Percentiles rank a stretch among this genome's conserved stretches.
phyloP scores from a whole-genome alignment of 768 basidiomycete species.

The Russula dissimulans region DNA sequence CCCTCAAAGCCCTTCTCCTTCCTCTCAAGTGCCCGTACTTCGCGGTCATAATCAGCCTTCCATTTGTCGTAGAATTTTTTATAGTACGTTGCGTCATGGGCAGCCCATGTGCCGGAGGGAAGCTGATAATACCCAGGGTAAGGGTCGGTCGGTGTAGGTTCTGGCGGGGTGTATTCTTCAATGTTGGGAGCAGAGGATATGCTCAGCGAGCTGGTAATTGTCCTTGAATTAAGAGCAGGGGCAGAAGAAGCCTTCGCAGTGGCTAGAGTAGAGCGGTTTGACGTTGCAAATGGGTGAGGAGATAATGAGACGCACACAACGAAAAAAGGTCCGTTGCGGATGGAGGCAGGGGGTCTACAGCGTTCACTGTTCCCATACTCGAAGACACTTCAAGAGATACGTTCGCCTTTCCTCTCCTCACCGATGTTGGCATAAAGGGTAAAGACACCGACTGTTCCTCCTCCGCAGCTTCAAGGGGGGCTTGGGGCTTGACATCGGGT shows the following conservation, averaged over 20 bases:
- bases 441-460: conserved; percentile 26
- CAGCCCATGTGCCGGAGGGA: conserved; percentile 72
- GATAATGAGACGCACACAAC: conserved; percentile 35
- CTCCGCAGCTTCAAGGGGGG: background rate
- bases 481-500: background rate
- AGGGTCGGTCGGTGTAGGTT: conserved; percentile 62
- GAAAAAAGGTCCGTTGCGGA: conserved; percentile 60
- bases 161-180: conserved; percentile 59
- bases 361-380: conserved; percentile 13
- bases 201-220: conserved; percentile 19
- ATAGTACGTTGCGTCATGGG: conserved; percentile 64
- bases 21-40: conserved; percentile 67
- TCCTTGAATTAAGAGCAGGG: background rate
- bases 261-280: background rate
- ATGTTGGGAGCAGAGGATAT: conserved; percentile 62
- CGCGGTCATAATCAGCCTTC: conserved; percentile 61
- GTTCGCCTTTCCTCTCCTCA: conserved; percentile 53
- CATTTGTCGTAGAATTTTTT: conserved; percentile 59
- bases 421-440: conserved; percentile 49
- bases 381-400: conserved; percentile 26
- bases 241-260: conserved; percentile 21
- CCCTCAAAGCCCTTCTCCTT: conserved; percentile 62
- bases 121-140: conserved; percentile 85
- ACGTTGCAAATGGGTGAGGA: background rate
- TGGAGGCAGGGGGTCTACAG: conserved; percentile 17